These are phyloP conservation scores for Coemansia sp. DNA, from an alignment of 192 early-diverging fungal genomes.

Conservation along the genomic window DNA sequence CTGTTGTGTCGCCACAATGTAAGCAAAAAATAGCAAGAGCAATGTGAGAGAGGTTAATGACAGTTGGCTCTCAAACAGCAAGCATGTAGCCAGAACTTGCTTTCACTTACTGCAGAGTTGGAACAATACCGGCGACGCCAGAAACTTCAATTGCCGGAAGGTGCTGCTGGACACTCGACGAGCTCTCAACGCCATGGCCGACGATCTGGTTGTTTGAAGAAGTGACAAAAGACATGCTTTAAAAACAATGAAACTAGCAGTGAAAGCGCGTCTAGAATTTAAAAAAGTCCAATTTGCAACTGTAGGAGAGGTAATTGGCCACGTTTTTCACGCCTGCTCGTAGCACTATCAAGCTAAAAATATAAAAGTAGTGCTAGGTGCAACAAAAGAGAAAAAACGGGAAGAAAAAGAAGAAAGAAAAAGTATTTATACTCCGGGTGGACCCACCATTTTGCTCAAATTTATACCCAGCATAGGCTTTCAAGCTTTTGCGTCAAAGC, in stretches of 20 bases:
- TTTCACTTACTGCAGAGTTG: slow-evolving; percentile 39
- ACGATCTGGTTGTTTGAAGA: slow-evolving; percentile 26
- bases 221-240: slow-evolving; percentile 44
- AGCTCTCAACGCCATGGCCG: slow-evolving; percentile 4
- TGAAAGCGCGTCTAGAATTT: not conserved
- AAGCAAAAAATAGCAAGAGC: not conserved
- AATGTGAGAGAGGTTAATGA: not conserved
- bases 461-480: not conserved
- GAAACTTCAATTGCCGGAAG: slow-evolving; percentile 8
- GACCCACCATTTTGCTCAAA: not conserved
- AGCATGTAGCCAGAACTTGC: not conserved
- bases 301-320: slow-evolving; percentile 1
- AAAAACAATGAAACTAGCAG: not conserved
- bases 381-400: not conserved
- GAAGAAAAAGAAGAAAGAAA: not conserved
- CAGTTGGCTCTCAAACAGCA: not conserved
- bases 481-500: not conserved
- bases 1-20: slow-evolving; percentile 38
- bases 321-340: not conserved
- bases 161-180: not conserved
- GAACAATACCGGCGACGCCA: slow-evolving; percentile 47
- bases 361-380: not conserved
- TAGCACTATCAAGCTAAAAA: not conserved
- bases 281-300: not conserved
- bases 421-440: slow-evolving; percentile 1